phyloP scores from a whole-genome alignment of 495 filamentous ascomycete genomes.

The Aspergillus affinis region DNA sequence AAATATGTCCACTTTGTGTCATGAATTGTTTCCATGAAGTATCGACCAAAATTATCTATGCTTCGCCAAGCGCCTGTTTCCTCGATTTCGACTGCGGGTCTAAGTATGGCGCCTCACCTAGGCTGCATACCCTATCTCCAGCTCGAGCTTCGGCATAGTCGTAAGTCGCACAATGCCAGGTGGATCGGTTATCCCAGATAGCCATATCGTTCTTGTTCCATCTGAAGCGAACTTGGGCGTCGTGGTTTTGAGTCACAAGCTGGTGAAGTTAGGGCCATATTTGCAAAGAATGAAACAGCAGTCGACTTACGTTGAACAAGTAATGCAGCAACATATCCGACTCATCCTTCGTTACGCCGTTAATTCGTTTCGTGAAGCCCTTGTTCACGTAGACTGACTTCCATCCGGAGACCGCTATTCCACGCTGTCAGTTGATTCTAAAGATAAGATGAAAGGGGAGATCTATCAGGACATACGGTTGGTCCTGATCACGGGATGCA shows the following conservation, averaged over 20 bases:
- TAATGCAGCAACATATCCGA: slow-evolving; percentile 35
- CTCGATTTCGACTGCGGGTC: slow-evolving; percentile 46
- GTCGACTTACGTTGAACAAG: slow-evolving; percentile 47
- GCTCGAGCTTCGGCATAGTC: slow-evolving; percentile 55
- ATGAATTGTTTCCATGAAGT: not conserved
- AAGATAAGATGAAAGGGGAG: not conserved
- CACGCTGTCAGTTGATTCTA: not conserved
- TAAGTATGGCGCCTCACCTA: slow-evolving; percentile 67
- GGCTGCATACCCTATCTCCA: slow-evolving; percentile 58
- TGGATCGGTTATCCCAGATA: slow-evolving; percentile 75
- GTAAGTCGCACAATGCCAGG: slow-evolving; percentile 69
- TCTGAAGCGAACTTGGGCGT: slow-evolving; percentile 67
- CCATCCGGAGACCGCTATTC: slow-evolving; percentile 68
- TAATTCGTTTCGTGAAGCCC: slow-evolving; percentile 60
- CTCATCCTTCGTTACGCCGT: slow-evolving; percentile 49
- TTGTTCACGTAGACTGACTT: slow-evolving; percentile 68
- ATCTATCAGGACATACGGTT: slow-evolving; percentile 51
- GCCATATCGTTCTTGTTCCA: slow-evolving; percentile 65
- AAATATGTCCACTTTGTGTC: not conserved
- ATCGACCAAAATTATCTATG: not conserved
- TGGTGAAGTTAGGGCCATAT: slow-evolving; percentile 1
- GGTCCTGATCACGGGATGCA: slow-evolving; percentile 72
- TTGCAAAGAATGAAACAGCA: too few relatives aligned
- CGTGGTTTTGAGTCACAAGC: slow-evolving; percentile 70
- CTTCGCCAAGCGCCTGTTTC: slow-evolving; percentile 20